Base-by-base conservation (phyloP, 768 basidiomycete genomes). In the Rhodotorula graminis region DNA sequence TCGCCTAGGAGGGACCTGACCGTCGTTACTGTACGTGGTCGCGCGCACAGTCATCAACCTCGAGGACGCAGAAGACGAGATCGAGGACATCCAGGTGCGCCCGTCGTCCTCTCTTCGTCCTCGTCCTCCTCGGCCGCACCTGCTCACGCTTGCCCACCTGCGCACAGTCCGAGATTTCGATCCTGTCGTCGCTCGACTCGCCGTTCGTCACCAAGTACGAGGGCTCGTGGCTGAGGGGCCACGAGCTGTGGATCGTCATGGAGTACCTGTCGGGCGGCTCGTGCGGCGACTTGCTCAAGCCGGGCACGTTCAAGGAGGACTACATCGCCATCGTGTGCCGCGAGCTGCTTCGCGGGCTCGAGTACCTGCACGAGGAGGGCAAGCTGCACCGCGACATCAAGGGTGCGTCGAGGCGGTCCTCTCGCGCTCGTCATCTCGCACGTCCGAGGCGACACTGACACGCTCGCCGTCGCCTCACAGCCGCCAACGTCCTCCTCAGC, bases 371-470 rank as follows among this genome's bases (percentile, higher is more conserved):
- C 79, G 87, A 86, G 18, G 94, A 98, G 81, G 93, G 93, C 29
- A 99, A 98, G 81, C 86, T 99, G 64, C 96, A 99, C 80, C 88
- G 96, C n/a, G 96, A 99, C 82, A 98, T 99, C 80, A 99, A 99
- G 86, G 94, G 94, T 91, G 72, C 69, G 82, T 76, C n/a, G 40
- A 6, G 27, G 14, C 21, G 42, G 12, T 21, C 3, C 10, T 25
- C 50, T 11, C n/a, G 11, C 8, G 23, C 11, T 25, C 25, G 23
- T 25, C 10, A 2, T 27, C 50, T 23, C 50, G 18, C 12, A 7
- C 23, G 3, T 7, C 2, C 10, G 23, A 14, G 6, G 50, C 50
- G 25, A 27, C 8, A 25, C 50, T 52, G 50, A 52, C 50, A 0
- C 4, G 27, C 9, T 52, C 23, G 25, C 1, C 11, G 8, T 25